Base-by-base conservation (phyloP, 352 stramenopile species). In the Globisporangium camurandrum region DNA sequence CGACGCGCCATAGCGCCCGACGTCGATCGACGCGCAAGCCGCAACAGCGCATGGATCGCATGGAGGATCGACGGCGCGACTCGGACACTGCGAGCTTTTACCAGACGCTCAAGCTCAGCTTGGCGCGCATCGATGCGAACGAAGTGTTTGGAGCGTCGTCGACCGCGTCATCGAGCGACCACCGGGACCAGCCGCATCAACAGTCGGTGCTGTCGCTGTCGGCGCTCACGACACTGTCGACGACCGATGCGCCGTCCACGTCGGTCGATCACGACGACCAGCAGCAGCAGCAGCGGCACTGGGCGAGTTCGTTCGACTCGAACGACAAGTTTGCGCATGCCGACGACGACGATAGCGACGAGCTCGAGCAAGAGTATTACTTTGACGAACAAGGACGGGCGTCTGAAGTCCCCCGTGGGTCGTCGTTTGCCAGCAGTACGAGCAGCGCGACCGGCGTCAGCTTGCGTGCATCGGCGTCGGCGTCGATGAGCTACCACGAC, bases 321-420 rank as follows among this genome's bases (percentile, higher is more conserved):
- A 38, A 44, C 16, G n/a, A n/a, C n/a, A n/a, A n/a, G n/a, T n/a
- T n/a, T n/a, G 42, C 28, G 6, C 17, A 11, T 14, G 19, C 20
- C 10, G 24, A 51, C 26, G 24, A 22, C 26, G 27, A 38, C 14
- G 42, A 51, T 14, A 30, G 19, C 11, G 48, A 54, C 16, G 48
- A 54, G 14, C 31, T 43, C 9, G 48, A 54, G 19, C 48, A 54
- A 44, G 48, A 54, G 48, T 54, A 54, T 20, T 54, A 47, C 37
- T 54, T 54, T 28, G 48, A 54, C 20, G 48, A 54, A 27, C 48
- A 54, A 23, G 48, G 48, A 2, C 51, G 41, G 3, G 26, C 51
- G 11, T 57, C 51, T 26, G 51, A 57, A 19, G 40, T 57, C 5
- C 51, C 51, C 16, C 49, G 49, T 0, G 36, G 23, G 10, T 49